A percentile compares a stretch with the other conserved stretches of the same genome.
Evolutionary conservation across 1,139 yeast genomes (phyloP).

Genomic region (Wickerhamomyces sp.): DNA sequence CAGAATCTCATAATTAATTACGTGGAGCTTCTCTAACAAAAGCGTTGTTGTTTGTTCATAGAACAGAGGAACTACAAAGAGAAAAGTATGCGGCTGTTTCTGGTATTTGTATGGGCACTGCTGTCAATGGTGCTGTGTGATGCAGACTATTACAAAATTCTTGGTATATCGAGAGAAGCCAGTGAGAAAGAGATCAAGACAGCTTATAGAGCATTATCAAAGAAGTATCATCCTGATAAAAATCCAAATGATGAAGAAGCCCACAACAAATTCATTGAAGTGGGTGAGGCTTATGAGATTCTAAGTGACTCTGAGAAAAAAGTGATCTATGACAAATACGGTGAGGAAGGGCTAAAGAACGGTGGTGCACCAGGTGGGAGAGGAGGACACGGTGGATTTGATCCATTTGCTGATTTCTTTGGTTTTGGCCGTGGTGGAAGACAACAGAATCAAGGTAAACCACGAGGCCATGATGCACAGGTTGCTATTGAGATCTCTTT

Average conservation of each 20-base stretch:
- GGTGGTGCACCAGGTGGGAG: constrained; percentile 34
- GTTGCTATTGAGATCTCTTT: constrained; percentile 54
- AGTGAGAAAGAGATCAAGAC: constrained; percentile 77
- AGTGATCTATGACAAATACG: constrained; percentile 68
- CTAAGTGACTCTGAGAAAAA: constrained; percentile 72
- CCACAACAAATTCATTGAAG: constrained; percentile 78
- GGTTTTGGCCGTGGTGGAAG: constrained; percentile 53
- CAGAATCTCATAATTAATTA: background rate
- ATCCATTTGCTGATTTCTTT: constrained; percentile 72
- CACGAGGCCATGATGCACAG: constrained; percentile 62
- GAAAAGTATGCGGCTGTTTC: background rate
- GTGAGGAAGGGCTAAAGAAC: constrained; percentile 71
- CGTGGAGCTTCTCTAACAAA: background rate
- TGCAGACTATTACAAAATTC: constrained; percentile 38
- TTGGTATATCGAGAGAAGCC: constrained; percentile 70
- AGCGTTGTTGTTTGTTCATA: too few species aligned
- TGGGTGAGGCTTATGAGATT: constrained; percentile 92
- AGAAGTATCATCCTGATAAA: constrained; percentile 93
- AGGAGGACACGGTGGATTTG: constrained; percentile 35
- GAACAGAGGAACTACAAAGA: too few species aligned
- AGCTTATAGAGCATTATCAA: constrained; percentile 79
- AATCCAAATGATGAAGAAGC: constrained; percentile 79
- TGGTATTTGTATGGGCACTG: background rate
- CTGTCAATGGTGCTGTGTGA: constrained; percentile 11
- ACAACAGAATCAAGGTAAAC: constrained; percentile 37